Conservation (phyloP, 2,329 filamentous ascomycete species). For the Diaporthe longicolla region DNA sequence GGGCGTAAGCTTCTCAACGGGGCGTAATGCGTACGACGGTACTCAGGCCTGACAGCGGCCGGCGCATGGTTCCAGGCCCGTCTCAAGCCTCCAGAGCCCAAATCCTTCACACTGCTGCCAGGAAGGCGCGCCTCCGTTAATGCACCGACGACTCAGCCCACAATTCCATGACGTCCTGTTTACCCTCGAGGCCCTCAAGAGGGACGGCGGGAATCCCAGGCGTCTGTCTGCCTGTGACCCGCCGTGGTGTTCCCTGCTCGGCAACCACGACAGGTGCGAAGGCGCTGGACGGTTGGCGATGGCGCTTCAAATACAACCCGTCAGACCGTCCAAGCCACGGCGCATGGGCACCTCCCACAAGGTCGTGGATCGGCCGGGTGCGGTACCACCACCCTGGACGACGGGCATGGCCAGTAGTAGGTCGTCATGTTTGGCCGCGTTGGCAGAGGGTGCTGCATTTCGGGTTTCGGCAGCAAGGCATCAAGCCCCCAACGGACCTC, state of each 20-base stretch:
- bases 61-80: constrained; percentile 16
- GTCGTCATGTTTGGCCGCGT: background rate
- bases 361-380: background rate
- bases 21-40: constrained; percentile 25
- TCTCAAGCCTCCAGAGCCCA: constrained; percentile 27
- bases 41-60: constrained; percentile 18
- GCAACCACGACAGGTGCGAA: background rate
- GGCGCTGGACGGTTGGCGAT: constrained; percentile 1
- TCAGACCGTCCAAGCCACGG: constrained; percentile 22
- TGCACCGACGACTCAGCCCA: constrained; percentile 19
- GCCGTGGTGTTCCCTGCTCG: constrained; percentile 9
- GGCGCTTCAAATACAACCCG: constrained; percentile 5
- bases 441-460: constrained; percentile 2
- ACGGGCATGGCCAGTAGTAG: background rate
- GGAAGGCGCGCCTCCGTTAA: background rate
- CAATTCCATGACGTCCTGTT: background rate
- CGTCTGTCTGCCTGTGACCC: background rate
- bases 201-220: background rate
- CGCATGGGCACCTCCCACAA: background rate
- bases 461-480: constrained; percentile 17
- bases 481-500: constrained; percentile 1
- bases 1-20: background rate
- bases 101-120: constrained; percentile 22
- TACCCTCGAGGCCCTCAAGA: background rate
- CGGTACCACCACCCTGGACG: constrained; percentile 5